Base-by-base conservation (phyloP, 331 rosid genomes). In the Malus hybrid region DNA sequence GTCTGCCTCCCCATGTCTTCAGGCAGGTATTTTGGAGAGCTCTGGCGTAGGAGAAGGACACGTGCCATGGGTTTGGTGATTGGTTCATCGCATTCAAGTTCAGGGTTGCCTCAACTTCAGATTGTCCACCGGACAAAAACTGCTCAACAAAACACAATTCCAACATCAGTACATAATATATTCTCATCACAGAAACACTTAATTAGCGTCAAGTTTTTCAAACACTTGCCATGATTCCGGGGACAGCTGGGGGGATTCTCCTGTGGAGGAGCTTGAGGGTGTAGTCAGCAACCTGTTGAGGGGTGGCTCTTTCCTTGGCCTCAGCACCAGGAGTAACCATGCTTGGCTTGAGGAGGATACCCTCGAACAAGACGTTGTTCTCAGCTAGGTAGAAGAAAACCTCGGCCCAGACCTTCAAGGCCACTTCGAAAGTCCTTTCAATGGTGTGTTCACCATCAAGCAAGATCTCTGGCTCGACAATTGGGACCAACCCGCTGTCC, bases 61-160 rank as follows among this genome's bases (percentile, higher is more conserved):
- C 97, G 9, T 92, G 99, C 99, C 99, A 94, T 48, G 97, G 99
- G 91, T 90, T 85, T 64, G 94, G 69, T 39, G 85, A 79, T 80
- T 89, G 90, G 94, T 89, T 89, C 87, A 89, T 89, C 15, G 97
- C 97, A 28, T 94, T 94, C 89, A 94, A 81, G 93, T 94, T 94
- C 69, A 90, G 78, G 64, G 99, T 94, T 74, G 99, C 97, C 72
- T 94, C 99, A 65, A 94, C 89, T 87, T 94, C 99, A 76, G 99
- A 94, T 86, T 94, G 99, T 71, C 99, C 99, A 70, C 97, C 97
- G 20, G 99, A 94, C 91, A 94, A 86, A 74, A 94, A 94, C 99
- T 92, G 86, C 75, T 18, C 80, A 86, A 70, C 70, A 36, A 36
- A 18, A 22, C 64, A 76, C 60, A 72, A 54, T 68, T 69, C 24